Evolutionary conservation across 2,329 filamentous ascomycete genomes (phyloP).

Genomic region (Rhytidhysteron rufulum): DNA sequence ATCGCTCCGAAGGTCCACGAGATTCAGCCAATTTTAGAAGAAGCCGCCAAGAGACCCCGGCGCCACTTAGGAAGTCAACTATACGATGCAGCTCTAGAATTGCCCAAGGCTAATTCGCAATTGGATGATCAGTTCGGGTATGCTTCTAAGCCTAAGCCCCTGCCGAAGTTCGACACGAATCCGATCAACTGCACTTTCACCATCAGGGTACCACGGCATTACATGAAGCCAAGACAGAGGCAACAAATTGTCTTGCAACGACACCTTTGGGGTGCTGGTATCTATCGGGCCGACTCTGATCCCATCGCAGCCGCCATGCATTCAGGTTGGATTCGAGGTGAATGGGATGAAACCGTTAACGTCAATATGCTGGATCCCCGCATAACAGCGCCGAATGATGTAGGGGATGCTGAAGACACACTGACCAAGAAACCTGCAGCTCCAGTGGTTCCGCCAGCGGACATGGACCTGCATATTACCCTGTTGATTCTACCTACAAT

Average conservation of each 20-base stretch:
- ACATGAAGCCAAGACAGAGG: constrained; percentile 65
- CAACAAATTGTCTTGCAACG: constrained; percentile 79
- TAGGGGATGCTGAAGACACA: constrained; percentile 42
- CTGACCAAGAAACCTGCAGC: constrained; percentile 39
- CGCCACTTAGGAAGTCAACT: constrained; percentile 80
- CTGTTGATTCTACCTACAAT: constrained; percentile 77
- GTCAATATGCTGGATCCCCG: constrained; percentile 59
- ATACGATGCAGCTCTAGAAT: constrained; percentile 65
- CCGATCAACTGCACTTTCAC: constrained; percentile 84
- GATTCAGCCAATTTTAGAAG: constrained; percentile 59
- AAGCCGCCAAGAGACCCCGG: constrained; percentile 66
- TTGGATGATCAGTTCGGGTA: constrained; percentile 55
- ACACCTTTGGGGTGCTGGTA: constrained; percentile 86
- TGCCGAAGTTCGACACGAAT: constrained; percentile 72
- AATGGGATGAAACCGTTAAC: constrained; percentile 78
- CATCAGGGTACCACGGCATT: constrained; percentile 77
- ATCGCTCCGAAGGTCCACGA: constrained; percentile 61
- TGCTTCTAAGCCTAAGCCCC: constrained; percentile 60
- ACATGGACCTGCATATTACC: constrained; percentile 82
- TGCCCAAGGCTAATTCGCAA: constrained; percentile 39
- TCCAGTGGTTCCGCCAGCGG: constrained; percentile 61
- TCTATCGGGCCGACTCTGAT: constrained; percentile 96
- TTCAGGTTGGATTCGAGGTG: constrained; percentile 84
- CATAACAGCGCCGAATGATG: constrained; percentile 42
- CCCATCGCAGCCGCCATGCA: constrained; percentile 90